These are phyloP conservation scores for Neonectria punicea DNA, from an alignment of 2,329 filamentous ascomycete genomes.

Conservation along the genomic window DNA sequence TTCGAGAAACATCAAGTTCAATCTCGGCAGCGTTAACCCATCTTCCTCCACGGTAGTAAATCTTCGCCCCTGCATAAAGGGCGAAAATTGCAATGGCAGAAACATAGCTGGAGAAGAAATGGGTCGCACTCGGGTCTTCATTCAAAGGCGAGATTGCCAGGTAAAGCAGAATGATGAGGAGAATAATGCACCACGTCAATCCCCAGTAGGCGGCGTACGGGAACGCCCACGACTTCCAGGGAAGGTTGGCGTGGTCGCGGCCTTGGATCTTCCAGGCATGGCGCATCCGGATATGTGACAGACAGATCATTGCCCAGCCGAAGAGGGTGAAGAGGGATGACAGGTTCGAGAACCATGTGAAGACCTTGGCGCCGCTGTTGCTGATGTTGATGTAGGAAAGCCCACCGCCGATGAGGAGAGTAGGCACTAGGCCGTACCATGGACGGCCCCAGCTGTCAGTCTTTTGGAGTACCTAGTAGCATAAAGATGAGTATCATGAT, in stretches of 20 bases:
- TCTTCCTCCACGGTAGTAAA: constrained; percentile 50
- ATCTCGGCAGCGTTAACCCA: constrained; percentile 8
- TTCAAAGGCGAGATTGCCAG: constrained; percentile 57
- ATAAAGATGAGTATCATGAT: neutral
- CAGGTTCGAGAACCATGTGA: constrained; percentile 59
- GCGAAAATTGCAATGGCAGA: constrained; percentile 55
- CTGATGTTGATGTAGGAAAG: constrained; percentile 56
- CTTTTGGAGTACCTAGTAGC: constrained; percentile 9
- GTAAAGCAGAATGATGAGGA: constrained; percentile 60
- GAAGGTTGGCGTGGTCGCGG: constrained; percentile 48
- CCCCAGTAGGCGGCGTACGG: constrained; percentile 57
- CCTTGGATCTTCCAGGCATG: constrained; percentile 54
- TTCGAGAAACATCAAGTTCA: constrained; percentile 16
- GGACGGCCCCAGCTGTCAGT: constrained; percentile 24
- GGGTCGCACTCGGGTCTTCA: constrained; percentile 45
- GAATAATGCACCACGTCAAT: constrained; percentile 54
- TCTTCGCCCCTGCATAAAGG: constrained; percentile 52
- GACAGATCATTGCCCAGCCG: constrained; percentile 56
- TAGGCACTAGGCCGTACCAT: constrained; percentile 53
- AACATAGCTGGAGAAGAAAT: constrained; percentile 60
- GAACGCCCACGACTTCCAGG: constrained; percentile 57
- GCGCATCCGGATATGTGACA: constrained; percentile 56
- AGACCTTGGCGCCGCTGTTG: constrained; percentile 54
- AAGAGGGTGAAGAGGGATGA: constrained; percentile 57
- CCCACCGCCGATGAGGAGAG: constrained; percentile 60